Base-by-base conservation (phyloP, 2,329 filamentous ascomycete genomes). In the Colletotrichum incanum region DNA sequence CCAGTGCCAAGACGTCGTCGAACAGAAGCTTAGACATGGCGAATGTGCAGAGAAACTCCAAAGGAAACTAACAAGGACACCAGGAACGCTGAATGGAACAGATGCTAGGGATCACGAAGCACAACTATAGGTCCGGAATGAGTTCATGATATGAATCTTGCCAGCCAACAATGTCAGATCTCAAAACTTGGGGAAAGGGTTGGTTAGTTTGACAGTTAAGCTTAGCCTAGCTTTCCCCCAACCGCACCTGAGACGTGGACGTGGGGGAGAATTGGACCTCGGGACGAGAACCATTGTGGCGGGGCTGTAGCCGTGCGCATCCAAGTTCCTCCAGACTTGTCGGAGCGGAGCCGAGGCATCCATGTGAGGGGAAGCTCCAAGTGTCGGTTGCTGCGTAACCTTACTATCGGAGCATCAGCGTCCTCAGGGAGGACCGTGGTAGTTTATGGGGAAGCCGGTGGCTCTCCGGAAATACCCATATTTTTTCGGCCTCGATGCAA, bases 281-380 rank as follows among this genome's bases (percentile, higher is more conserved):
- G 70, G 70, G 70, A 72, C 60, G 66, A 72, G 66, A 31, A 59
- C 45, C 23, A 26, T 34, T 62, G 28, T 64, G 65, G 65, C 28
- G 52, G 65, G 59, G 52, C 65, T 50, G 58, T 69, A 65, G 66
- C 66, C 65, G 70, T 72, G 65, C 70, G 66, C 41, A 49, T 34
- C 54, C 47, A 59, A 69, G 54, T 39, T 69, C 26, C 59, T 41
- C 66, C 54, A 65, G 56, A 55, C 41, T 59, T 43, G 9, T 39
- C 50, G 66, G 65, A 54, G 54, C 70, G 66, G 70, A 70, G 70
- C 70, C 70, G 70, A 72, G 70, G 70, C 45, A 65, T 45, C 47
- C 70, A 70, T 45, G 47, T 72, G 65, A 72, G 70, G 70, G 65
- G 50, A 55, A 65, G 52, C 55, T 64, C 26, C 5, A n/a, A 20